Evolutionary conservation across 2,329 filamentous ascomycete genomes (phyloP).

Genomic region (Beauveria scarabaeidicola): DNA sequence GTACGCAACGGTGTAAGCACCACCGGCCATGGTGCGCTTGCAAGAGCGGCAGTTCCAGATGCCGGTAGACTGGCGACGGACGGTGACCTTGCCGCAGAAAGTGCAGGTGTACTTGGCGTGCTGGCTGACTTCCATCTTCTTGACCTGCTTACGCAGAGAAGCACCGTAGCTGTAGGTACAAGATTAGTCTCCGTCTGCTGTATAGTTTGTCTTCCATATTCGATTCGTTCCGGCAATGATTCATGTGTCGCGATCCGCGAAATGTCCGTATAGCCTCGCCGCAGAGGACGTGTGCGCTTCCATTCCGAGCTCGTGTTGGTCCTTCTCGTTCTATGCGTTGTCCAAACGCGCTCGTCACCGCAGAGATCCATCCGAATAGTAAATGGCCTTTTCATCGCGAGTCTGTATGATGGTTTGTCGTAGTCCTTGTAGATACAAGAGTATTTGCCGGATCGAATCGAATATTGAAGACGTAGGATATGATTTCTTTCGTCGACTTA

Average conservation of each 20-base stretch:
- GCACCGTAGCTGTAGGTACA: constrained; percentile 74
- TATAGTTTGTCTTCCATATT: neutral
- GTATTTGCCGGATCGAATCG: constrained; percentile 7
- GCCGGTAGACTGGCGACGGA: constrained; percentile 83
- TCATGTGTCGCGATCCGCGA: neutral
- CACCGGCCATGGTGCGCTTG: constrained; percentile 67
- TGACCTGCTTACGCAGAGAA: constrained; percentile 89
- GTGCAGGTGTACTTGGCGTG: constrained; percentile 96
- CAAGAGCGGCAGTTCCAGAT: constrained; percentile 97
- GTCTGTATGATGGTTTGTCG: neutral
- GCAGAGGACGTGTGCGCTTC: neutral
- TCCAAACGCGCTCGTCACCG: neutral
- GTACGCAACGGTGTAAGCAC: constrained; percentile 95
- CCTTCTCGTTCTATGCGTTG: neutral
- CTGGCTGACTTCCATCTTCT: constrained; percentile 99
- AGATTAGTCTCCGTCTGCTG: constrained; percentile 19
- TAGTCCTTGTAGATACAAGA: neutral
- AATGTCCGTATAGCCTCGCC: neutral
- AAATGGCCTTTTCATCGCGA: neutral
- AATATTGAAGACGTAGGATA: neutral
- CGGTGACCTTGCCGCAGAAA: constrained; percentile 96
- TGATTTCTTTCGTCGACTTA: constrained; percentile 39
- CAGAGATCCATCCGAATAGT: neutral
- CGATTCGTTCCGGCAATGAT: neutral
- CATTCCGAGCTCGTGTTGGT: neutral